Base-by-base conservation (phyloP, 2,329 filamentous ascomycete genomes). In the Colletotrichum shisoi region DNA sequence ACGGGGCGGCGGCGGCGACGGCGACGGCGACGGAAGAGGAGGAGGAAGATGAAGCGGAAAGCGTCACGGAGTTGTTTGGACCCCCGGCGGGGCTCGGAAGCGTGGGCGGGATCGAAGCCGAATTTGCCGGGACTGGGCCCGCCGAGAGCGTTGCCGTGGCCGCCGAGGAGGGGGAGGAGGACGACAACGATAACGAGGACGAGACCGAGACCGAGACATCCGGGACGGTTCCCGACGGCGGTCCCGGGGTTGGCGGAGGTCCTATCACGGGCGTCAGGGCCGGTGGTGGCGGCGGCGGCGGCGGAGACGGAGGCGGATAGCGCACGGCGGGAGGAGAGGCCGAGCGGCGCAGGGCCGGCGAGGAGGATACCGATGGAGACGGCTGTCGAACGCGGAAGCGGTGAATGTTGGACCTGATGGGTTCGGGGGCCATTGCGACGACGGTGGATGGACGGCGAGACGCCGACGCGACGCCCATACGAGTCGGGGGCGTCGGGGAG, bases 301-400 rank as follows among this genome's bases (percentile, higher is more conserved):
- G 31, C 31, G 7, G 31, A 8, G 31, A 8, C 27, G 27, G 27
- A 17, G 66, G 57, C n/a, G 27, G 37, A 17, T 56, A 42, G 46
- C 61, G 62, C 37, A 68, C 40, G 4, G 54, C 39, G 37, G 60
- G 62, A 53, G 70, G 70, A 42, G 71, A 71, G 45, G 69, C 69
- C 24, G 72, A 73, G 56, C 70, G 71, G n/a, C 70, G 69, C 51
- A 62, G 58, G 51, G 67, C 46, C 37, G 68, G 45, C n/a, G 61
- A 52, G 21, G 54, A 62, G 46, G 63, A 63, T 68, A 70, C 69
- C 24, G 68, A 62, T 53, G 63, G 65, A 69, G 71, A 70, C 21
- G 68, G 58, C 48, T 70, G 73, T 48, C 71, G 71, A 59, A 74
- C 64, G 53, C 73, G 73, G 62, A 74, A 74, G 57, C 73, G 73